phyloP scores from a whole-genome alignment of 2,329 filamentous ascomycete genomes.

The Didymella pinodella region DNA sequence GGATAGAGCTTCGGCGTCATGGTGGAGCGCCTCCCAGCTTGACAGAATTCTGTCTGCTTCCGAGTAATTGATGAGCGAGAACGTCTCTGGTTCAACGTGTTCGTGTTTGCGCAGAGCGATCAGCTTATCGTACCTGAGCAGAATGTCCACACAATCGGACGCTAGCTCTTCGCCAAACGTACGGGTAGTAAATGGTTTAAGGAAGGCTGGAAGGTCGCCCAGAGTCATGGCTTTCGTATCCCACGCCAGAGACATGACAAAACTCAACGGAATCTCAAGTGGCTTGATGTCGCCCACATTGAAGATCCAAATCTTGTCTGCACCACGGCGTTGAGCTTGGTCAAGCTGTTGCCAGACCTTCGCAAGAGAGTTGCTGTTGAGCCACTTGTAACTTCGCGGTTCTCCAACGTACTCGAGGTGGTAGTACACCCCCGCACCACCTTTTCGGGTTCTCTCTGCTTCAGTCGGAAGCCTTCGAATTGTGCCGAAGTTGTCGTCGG shows the following conservation, averaged over 20 bases:
- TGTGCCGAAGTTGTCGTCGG: background rate
- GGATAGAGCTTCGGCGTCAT: background rate
- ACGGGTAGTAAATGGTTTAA: background rate
- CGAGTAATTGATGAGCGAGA: background rate
- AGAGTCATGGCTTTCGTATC: background rate
- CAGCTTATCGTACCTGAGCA: background rate
- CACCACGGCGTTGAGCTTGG: background rate
- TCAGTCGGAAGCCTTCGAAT: background rate
- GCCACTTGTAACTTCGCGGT: conserved; percentile 12
- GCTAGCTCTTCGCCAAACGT: background rate
- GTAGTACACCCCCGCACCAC: conserved; percentile 2
- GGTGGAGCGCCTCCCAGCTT: background rate
- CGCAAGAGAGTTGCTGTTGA: conserved; percentile 8
- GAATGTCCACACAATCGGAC: background rate
- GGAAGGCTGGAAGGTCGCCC: background rate
- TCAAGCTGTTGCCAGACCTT: background rate
- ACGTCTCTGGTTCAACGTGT: background rate
- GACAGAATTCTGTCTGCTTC: background rate
- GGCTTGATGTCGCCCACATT: background rate
- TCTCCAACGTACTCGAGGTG: conserved; percentile 10
- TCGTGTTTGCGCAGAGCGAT: background rate
- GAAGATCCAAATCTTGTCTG: background rate
- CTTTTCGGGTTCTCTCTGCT: background rate
- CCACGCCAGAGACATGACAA: background rate
- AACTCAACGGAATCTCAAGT: background rate